Percentiles rank a stretch among this genome's conserved stretches.
Conservation (phyloP, 345 rosid genomes). For the Populus ilicifolia region DNA sequence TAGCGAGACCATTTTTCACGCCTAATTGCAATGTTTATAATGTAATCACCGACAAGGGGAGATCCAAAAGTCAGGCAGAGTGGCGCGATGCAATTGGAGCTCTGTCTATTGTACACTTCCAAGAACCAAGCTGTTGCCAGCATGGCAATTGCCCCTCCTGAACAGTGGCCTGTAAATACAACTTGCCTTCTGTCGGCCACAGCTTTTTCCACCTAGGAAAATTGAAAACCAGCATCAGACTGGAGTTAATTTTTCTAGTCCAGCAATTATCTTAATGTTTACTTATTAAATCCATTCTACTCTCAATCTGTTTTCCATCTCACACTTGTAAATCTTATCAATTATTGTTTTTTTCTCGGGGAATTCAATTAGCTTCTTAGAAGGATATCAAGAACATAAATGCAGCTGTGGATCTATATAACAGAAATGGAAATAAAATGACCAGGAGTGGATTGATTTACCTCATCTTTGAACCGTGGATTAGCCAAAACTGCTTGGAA, state of each 20-base stretch:
- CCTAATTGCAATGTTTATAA: constrained; percentile 59
- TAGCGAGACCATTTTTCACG: constrained; percentile 64
- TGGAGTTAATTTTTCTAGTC: neutral
- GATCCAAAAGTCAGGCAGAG: constrained; percentile 78
- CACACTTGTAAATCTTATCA: neutral
- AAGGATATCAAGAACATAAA: neutral
- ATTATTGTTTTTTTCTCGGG: neutral
- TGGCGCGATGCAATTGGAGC: constrained; percentile 12
- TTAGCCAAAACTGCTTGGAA: constrained; percentile 22
- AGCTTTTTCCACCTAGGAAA: constrained; percentile 48
- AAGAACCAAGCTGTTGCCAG: constrained; percentile 63
- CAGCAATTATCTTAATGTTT: neutral
- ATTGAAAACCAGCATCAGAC: neutral
- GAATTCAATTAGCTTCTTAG: neutral
- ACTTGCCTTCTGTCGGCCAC: constrained; percentile 33
- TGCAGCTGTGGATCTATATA: neutral
- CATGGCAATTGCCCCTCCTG: constrained; percentile 74
- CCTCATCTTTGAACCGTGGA: constrained; percentile 38
- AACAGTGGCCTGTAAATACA: constrained; percentile 80
- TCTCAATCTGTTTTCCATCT: neutral
- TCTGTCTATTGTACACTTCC: constrained; percentile 26
- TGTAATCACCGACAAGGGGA: constrained; percentile 61
- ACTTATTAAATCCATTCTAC: neutral
- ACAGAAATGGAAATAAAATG: neutral
- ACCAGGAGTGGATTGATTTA: constrained; percentile 2